Evolutionary conservation across 345 rosid species (phyloP).

Genomic region (Aegle marmelos): DNA sequence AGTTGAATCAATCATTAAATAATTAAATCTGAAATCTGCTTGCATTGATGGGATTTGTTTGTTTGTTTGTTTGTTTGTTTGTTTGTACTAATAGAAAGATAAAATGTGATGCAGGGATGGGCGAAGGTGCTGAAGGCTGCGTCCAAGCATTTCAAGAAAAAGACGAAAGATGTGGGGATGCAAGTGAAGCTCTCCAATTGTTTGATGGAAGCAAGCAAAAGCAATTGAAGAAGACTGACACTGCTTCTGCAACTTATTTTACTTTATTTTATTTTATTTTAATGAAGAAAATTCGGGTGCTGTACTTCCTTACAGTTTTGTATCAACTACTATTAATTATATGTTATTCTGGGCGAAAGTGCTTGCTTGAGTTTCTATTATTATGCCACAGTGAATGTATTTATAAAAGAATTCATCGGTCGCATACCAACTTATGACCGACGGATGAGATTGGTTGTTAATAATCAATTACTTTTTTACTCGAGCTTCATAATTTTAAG

Average conservation of each 20-base stretch:
- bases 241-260: neutral
- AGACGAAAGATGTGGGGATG: slow-evolving; percentile 38
- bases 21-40: neutral
- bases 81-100: neutral
- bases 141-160: slow-evolving; percentile 73
- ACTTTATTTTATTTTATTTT: neutral
- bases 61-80: too few relatives aligned
- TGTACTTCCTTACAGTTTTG: neutral
- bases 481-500: too few relatives aligned
- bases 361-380: too few relatives aligned
- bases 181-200: slow-evolving; percentile 46
- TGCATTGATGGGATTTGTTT: neutral
- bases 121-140: slow-evolving; percentile 67
- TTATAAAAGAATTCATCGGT: too few relatives aligned
- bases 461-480: too few relatives aligned
- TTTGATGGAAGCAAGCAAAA: slow-evolving; percentile 18
- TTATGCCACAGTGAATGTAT: too few relatives aligned
- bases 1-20: neutral
- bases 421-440: too few relatives aligned
- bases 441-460: too few relatives aligned
- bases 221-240: neutral
- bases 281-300: neutral
- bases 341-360: too few relatives aligned
- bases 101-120: slow-evolving; percentile 52
- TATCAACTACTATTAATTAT: neutral